phyloP scores from a whole-genome alignment of 2,329 filamentous ascomycete genomes.

The Cercospora berteroae region DNA sequence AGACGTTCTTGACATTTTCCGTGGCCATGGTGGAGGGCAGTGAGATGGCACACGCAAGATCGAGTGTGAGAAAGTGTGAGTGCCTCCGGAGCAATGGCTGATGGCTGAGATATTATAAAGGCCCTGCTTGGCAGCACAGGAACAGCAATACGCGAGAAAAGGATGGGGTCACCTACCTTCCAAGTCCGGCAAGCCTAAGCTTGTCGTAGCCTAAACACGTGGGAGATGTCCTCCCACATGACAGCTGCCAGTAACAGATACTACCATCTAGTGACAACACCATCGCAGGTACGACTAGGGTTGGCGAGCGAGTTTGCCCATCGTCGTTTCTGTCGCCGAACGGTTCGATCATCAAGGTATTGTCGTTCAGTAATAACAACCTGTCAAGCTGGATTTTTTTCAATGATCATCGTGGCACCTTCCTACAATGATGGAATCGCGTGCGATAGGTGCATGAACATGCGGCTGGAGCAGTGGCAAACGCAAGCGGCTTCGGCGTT shows the following conservation, averaged over 20 bases:
- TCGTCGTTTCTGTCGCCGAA: neutral
- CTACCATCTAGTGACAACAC: conserved; percentile 7
- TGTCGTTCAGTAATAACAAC: neutral
- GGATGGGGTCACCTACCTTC: neutral
- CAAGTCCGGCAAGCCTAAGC: neutral
- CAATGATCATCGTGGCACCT: neutral
- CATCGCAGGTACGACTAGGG: neutral
- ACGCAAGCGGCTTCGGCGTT: conserved; percentile 4
- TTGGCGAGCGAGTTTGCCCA: neutral
- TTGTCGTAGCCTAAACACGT: neutral
- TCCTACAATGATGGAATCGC: neutral
- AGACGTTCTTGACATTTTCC: conserved; percentile 49
- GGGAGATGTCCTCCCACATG: neutral
- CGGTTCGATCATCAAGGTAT: conserved; percentile 12
- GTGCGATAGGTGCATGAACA: neutral
- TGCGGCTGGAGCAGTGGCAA: conserved; percentile 1
- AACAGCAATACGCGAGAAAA: neutral
- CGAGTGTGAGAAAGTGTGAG: neutral
- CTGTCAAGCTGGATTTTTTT: neutral
- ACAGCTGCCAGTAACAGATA: conserved; percentile 7
- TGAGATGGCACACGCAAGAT: neutral
- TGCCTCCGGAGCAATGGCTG: neutral
- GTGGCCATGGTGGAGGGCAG: neutral
- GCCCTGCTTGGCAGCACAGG: neutral
- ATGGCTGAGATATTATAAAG: conserved; percentile 1